Evolutionary conservation across 306 rosid genomes (phyloP).

Genomic region (Betula pendula): DNA sequence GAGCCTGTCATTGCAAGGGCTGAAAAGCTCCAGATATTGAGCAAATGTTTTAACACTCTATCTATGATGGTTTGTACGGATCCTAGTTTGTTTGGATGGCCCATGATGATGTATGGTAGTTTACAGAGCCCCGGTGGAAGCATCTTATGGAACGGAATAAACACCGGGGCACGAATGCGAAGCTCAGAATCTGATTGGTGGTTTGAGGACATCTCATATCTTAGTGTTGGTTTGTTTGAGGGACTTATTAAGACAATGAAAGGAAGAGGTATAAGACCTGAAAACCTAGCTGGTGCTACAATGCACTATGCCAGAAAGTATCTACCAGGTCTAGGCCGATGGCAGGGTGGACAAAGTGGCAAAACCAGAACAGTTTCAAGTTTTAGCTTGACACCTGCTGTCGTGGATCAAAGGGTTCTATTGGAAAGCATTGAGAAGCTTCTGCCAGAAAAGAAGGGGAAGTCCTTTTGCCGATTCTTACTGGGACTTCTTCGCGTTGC

Average conservation of each 20-base stretch:
- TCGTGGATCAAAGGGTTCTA: constrained; percentile 67
- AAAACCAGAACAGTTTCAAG: constrained; percentile 67
- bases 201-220: constrained; percentile 95
- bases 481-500: constrained; percentile 92
- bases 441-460: constrained; percentile 86
- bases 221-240: constrained; percentile 72
- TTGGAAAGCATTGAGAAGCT: constrained; percentile 77
- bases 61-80: constrained; percentile 95
- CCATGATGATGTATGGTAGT: constrained; percentile 99
- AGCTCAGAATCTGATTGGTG: constrained; percentile 98
- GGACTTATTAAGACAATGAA: constrained; percentile 84
- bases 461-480: constrained; percentile 76
- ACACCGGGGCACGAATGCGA: constrained; percentile 85
- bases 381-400: constrained; percentile 75
- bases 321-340: constrained; percentile 87
- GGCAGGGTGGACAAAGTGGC: constrained; percentile 75
- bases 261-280: constrained; percentile 77
- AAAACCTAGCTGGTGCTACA: constrained; percentile 71
- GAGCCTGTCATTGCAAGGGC: constrained; percentile 61
- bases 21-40: constrained; percentile 66
- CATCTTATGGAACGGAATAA: constrained; percentile 95
- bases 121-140: constrained; percentile 98
- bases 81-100: constrained; percentile 98
- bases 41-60: constrained; percentile 71
- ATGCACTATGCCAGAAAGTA: constrained; percentile 86